phyloP scores from a whole-genome alignment of 225 moss, liverwort and hornwort species.

The Sphagnum tenellum region DNA sequence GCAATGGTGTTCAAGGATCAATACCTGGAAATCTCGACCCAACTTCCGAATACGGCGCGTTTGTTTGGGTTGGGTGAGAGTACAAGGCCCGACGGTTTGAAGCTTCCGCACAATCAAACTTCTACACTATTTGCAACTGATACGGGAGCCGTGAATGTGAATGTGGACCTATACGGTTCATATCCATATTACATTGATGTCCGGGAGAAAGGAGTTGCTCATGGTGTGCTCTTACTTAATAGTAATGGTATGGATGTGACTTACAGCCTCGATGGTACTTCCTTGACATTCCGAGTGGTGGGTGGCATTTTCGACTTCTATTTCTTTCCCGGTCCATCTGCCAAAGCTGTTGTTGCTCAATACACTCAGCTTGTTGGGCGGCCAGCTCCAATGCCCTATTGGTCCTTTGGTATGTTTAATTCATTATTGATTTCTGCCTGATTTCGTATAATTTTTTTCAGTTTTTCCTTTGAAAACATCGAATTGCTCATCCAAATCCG shows the following conservation, averaged over 20 bases:
- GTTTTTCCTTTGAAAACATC: no score
- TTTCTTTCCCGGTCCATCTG: conserved; percentile 65
- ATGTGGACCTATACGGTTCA: conserved; percentile 60
- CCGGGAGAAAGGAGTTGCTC: conserved; percentile 41
- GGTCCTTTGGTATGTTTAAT: conserved; percentile 59
- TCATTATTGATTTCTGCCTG: background rate
- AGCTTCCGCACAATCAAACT: conserved; percentile 32
- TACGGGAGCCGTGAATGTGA: conserved; percentile 26
- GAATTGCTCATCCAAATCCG: no score
- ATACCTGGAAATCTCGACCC: conserved; percentile 74
- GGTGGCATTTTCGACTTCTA: conserved; percentile 83
- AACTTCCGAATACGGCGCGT: conserved; percentile 35
- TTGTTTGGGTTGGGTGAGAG: conserved; percentile 82
- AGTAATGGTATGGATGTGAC: conserved; percentile 89
- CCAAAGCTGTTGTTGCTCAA: conserved; percentile 62
- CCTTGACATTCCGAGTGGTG: conserved; percentile 49
- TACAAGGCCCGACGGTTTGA: conserved; percentile 57
- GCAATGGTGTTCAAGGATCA: conserved; percentile 76
- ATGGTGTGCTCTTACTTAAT: conserved; percentile 78
- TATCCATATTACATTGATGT: conserved; percentile 84
- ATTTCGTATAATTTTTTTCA: no score
- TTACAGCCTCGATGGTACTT: conserved; percentile 11
- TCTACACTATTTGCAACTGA: conserved; percentile 84
- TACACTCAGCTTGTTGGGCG: conserved; percentile 69
- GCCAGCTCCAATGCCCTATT: conserved; percentile 82